Conservation (phyloP, 768 basidiomycete genomes). For the Boletus fagicola region DNA sequence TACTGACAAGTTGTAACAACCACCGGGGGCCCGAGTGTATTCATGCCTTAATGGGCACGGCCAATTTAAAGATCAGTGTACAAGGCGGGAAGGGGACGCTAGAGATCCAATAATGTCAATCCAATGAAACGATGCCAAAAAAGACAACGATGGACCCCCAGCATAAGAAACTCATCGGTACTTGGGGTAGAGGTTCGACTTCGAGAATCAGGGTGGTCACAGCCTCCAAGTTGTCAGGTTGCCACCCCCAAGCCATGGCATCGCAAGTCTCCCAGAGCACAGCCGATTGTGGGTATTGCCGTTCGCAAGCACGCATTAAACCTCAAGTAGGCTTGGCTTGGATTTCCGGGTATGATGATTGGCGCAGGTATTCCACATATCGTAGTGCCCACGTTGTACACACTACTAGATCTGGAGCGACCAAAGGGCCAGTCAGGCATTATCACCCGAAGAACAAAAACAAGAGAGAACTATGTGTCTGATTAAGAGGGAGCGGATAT, state of each 20-base stretch:
- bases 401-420: neutral
- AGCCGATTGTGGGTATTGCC: neutral
- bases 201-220: neutral
- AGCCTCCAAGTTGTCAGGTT: neutral
- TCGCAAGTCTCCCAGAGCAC: neutral
- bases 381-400: neutral
- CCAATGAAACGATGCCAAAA: neutral
- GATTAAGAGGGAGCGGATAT: slow-evolving; percentile 17
- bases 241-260: neutral
- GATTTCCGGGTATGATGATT: neutral
- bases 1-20: neutral
- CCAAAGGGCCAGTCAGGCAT: slow-evolving; percentile 1
- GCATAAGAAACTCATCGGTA: neutral
- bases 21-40: too few relatives aligned
- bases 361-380: neutral
- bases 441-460: neutral
- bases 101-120: neutral
- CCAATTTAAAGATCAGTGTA: neutral
- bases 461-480: slow-evolving; percentile 1
- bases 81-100: neutral
- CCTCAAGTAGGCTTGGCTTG: neutral
- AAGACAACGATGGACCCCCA: neutral
- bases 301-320: neutral
- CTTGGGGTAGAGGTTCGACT: too few relatives aligned
- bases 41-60: neutral